These are phyloP conservation scores for Plasmodium chabaudi DNA, from an alignment of 169 alveolate genomes.

Conservation along the genomic window DNA sequence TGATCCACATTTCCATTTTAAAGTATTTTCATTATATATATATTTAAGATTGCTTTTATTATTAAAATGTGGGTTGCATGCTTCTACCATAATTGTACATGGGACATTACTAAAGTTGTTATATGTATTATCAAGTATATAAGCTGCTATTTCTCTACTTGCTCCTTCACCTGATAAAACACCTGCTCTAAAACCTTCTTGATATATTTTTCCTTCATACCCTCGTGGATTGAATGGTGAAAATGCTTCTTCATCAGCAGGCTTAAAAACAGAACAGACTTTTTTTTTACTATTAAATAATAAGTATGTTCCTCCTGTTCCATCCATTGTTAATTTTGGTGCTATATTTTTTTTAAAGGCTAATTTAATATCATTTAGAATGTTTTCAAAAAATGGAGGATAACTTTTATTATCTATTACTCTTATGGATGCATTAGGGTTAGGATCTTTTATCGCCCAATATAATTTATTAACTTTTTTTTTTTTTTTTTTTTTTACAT, in stretches of 20 bases:
- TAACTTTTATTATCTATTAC: constrained; percentile 79
- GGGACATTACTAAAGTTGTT: constrained; percentile 95
- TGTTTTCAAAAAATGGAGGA: constrained; percentile 77
- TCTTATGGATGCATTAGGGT: constrained; percentile 76
- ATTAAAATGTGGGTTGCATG: constrained; percentile 95
- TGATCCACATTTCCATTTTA: constrained; percentile 92
- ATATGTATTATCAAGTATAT: constrained; percentile 92
- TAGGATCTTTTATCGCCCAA: constrained; percentile 78
- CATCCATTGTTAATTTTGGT: constrained; percentile 98
- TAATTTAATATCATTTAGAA: constrained; percentile 89
- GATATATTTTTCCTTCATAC: constrained; percentile 94
- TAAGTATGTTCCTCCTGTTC: constrained; percentile 98
- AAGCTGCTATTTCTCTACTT: constrained; percentile 99
- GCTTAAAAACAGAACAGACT: constrained; percentile 96
- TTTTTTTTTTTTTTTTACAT: constrained; percentile 79
- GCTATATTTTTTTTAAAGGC: constrained; percentile 94
- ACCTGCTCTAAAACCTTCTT: constrained; percentile 95
- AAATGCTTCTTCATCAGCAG: constrained; percentile 98
- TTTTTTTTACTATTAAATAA: constrained; percentile 91
- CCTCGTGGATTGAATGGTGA: constrained; percentile 99
- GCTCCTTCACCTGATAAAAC: constrained; percentile 98
- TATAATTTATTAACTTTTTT: constrained; percentile 78
- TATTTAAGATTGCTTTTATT: constrained; percentile 80
- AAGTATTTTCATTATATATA: constrained; percentile 72
- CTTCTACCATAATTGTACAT: constrained; percentile 97